Percentiles rank a stretch among this genome's conserved stretches.
Evolutionary conservation across 2,329 filamentous ascomycete species (phyloP).

Genomic region (Aspergillus calidoustus): DNA sequence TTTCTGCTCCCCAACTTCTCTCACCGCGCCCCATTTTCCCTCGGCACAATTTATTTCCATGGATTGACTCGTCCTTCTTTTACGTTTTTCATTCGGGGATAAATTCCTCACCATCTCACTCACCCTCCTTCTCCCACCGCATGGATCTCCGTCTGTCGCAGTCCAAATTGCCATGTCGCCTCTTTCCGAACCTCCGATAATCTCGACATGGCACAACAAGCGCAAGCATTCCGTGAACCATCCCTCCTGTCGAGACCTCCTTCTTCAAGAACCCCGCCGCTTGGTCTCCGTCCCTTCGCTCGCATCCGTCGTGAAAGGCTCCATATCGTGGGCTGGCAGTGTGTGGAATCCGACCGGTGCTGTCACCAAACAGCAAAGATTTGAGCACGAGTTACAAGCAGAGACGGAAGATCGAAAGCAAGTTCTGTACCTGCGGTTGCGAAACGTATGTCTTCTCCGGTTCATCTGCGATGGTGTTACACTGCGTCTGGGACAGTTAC

Average conservation of each 20-base stretch:
- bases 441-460: conserved; percentile 58
- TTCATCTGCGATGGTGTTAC: not conserved
- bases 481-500: conserved; percentile 12
- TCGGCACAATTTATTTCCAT: not conserved
- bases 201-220: conserved; percentile 34
- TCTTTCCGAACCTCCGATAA: conserved; percentile 36
- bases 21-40: not conserved
- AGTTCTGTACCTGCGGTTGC: conserved; percentile 67
- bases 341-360: conserved; percentile 51
- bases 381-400: conserved; percentile 48
- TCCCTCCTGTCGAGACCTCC: conserved; percentile 3
- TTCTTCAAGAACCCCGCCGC: conserved; percentile 23
- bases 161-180: conserved; percentile 36
- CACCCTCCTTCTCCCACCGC: conserved; percentile 13
- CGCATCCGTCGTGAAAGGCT: conserved; percentile 39
- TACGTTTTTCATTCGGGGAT: not conserved
- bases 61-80: not conserved
- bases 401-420: conserved; percentile 64
- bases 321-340: conserved; percentile 42
- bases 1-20: conserved; percentile 8
- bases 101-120: not conserved
- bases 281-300: conserved; percentile 38
- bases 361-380: conserved; percentile 54
- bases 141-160: conserved; percentile 31
- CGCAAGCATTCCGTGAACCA: conserved; percentile 22